A percentile compares a stretch with the other conserved stretches of the same genome.
Conservation (phyloP, 192 early-diverging fungal species). For the Cladochytrium replicatum region DNA sequence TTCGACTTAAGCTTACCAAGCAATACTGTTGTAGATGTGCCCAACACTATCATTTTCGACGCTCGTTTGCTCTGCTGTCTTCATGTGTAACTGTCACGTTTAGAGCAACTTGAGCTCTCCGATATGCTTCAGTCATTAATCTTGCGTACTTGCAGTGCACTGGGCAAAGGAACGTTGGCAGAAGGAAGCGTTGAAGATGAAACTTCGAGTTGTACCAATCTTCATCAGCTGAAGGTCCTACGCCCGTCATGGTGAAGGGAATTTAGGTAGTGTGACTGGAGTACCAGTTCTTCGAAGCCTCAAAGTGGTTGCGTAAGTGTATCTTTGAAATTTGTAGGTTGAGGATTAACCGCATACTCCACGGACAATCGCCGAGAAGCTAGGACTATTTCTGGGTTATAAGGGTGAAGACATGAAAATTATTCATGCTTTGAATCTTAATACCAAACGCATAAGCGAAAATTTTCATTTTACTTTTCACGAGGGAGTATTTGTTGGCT, state of each 20-base stretch:
- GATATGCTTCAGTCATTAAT: conserved; percentile 41
- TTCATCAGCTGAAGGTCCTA: conserved; percentile 4
- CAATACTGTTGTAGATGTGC: conserved; percentile 38
- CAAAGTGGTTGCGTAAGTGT: conserved; percentile 18
- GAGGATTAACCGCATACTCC: too few species aligned
- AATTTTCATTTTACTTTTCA: too few species aligned
- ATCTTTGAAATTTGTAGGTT: too few species aligned
- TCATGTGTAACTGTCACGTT: conserved; percentile 43
- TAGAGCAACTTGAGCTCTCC: conserved; percentile 57
- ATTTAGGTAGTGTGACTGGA: conserved; percentile 21
- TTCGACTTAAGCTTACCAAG: not conserved
- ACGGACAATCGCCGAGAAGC: too few species aligned
- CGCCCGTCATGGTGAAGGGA: conserved; percentile 17
- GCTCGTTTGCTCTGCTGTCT: conserved; percentile 57
- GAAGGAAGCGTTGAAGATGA: too few species aligned
- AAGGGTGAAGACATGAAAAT: too few species aligned
- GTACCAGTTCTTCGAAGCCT: conserved; percentile 28
- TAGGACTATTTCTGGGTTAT: too few species aligned
- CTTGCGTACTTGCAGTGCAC: conserved; percentile 4
- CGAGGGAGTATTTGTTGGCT: too few species aligned
- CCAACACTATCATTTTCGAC: conserved; percentile 49
- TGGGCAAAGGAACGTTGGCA: too few species aligned
- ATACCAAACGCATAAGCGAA: too few species aligned
- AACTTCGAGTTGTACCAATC: conserved; percentile 1
- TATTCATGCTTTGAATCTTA: too few species aligned